Evolutionary conservation across 2,329 filamentous ascomycete genomes (phyloP), one percentile per base, ranked within the genome.

Genomic region (Trichoderma sp.): DNA sequence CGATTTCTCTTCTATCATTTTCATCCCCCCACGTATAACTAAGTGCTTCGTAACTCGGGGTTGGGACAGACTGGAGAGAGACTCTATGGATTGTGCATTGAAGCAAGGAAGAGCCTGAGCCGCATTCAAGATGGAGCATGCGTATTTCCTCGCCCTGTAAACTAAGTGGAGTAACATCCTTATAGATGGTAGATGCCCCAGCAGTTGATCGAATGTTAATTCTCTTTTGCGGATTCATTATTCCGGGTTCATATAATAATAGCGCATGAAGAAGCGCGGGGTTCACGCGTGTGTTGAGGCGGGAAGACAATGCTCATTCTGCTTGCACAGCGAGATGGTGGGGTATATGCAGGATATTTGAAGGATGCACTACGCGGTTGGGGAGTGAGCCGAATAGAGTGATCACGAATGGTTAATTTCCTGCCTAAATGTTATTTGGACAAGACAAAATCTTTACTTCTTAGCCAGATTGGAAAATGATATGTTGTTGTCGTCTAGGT

Each of bases 71-170:
- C 60, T 2, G 60, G 6, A 63, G 60, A 28, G 60, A 63, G 34
- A 63, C 60, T 28, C 60, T 34, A 63, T 63, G 60, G 8, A 63
- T 34, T 18, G 60, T 63, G 34, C 60, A 63, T 26, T 63, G 32
- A 7, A 43, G 32, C 30, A 63, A 21, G 15, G 60, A 63, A 11
- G 60, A 63, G 14, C 24, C 60, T 28, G 34, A 28, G 14, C 60
- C 60, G 60, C 60, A n/a, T 39, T 63, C 24, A 4, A 63, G 60
- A 43, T 63, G 60, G 24, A 63, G 60, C 60, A 43, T 9, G 60
- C 60, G 60, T 63, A 63, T 63, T 24, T 43, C 60, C 26, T 60
- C 57, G 12, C 14, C 9, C 9, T 4, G 18, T 34, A 3, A 60
- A n/a, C 21, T 32, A 3, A 60, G 57, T 15, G 14, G 9, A 21